phyloP scores from a whole-genome alignment of 306 rosid species.

The Lathyrus oleraceus region DNA sequence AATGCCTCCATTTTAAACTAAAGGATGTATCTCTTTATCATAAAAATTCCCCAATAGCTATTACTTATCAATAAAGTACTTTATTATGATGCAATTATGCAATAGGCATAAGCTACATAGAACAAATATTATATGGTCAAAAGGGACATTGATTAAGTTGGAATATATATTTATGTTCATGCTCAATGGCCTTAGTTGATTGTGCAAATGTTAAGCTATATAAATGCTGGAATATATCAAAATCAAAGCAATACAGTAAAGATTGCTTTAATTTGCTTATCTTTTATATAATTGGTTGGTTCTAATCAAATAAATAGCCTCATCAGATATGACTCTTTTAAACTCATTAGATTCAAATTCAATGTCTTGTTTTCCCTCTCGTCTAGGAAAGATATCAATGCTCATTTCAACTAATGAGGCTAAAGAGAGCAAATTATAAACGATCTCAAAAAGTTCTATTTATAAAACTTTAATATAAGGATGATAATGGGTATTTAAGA shows the following conservation, averaged over 20 bases:
- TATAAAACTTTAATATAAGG: no score
- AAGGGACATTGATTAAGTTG: constrained; percentile 40
- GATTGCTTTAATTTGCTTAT: constrained; percentile 16
- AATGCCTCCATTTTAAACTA: constrained; percentile 35
- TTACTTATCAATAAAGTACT: constrained; percentile 32
- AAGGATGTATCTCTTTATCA: constrained; percentile 40
- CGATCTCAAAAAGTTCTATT: no score
- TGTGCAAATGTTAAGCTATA: constrained; percentile 12
- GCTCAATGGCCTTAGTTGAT: constrained; percentile 34
- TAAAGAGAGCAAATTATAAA: no score
- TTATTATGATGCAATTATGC: constrained; percentile 37
- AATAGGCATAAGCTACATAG: constrained; percentile 30
- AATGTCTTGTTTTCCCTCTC: neutral
- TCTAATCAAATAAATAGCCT: constrained; percentile 30
- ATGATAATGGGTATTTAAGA: no score
- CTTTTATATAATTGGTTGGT: constrained; percentile 32
- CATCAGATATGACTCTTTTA: constrained; percentile 30
- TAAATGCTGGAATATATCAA: constrained; percentile 39
- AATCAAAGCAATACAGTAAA: constrained; percentile 22
- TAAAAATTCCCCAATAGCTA: constrained; percentile 42
- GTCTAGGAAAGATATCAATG: no score
- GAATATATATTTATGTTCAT: constrained; percentile 41
- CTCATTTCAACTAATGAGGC: no score
- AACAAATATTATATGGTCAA: constrained; percentile 31
- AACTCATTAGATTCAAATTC: constrained; percentile 21